Evolutionary conservation across 495 filamentous ascomycete genomes (phyloP).

Genomic region (Sabuloglossum arenarium): DNA sequence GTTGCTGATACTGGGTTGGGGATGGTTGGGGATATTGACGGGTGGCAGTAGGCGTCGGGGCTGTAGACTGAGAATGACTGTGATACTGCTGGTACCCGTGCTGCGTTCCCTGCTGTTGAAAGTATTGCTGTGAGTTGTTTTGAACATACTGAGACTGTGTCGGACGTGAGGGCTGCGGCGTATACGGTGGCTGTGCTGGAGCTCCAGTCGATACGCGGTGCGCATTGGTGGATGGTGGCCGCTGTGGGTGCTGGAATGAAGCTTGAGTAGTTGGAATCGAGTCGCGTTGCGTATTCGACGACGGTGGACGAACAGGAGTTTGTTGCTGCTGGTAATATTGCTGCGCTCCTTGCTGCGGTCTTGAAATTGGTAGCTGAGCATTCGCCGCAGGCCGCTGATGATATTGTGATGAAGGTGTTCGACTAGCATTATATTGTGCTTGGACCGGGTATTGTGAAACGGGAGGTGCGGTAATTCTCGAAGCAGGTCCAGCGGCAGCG

Average conservation of each 20-base stretch:
- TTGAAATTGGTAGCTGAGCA: neutral
- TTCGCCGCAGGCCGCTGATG: neutral
- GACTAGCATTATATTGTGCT: neutral
- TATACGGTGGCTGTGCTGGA: constrained; percentile 1
- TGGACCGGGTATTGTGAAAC: neutral
- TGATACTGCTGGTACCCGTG: constrained; percentile 1
- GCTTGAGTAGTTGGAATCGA: neutral
- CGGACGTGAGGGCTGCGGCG: neutral
- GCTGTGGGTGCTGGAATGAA: neutral
- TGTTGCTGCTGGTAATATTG: neutral
- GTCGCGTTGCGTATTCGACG: constrained; percentile 1
- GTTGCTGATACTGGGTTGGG: constrained; percentile 1
- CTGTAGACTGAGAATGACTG: neutral
- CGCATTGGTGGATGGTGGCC: neutral
- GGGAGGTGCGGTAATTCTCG: neutral
- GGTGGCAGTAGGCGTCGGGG: neutral
- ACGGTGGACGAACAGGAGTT: constrained; percentile 1
- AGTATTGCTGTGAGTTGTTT: constrained; percentile 4
- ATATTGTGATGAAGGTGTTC: neutral
- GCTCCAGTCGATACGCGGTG: neutral
- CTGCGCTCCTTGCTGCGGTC: neutral
- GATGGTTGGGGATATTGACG: neutral
- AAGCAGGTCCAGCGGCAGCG: neutral
- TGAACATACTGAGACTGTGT: constrained; percentile 1
- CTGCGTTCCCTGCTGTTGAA: neutral